phyloP scores from a whole-genome alignment of 1,284 basidiomycete species.

The Cutaneotrichosporon sp. region DNA sequence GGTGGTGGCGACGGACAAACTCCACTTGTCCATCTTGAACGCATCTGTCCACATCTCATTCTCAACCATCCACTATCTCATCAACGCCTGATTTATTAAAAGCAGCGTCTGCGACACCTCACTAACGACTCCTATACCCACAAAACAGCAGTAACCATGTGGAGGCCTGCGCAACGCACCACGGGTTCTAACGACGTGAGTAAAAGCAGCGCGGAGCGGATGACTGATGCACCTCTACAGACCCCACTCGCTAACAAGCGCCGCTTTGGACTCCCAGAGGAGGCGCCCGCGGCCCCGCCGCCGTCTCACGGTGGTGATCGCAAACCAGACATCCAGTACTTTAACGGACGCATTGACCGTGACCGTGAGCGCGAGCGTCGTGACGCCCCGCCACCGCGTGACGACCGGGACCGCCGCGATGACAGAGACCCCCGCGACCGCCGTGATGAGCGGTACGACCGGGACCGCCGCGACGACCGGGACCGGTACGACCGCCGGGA shows the following conservation, averaged over 20 bases:
- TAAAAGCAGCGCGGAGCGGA: too few relatives aligned
- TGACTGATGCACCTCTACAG: slow-evolving; percentile 26
- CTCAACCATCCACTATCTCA: neutral
- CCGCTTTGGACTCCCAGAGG: slow-evolving; percentile 72
- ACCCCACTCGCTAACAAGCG: slow-evolving; percentile 63
- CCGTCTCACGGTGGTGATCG: slow-evolving; percentile 41
- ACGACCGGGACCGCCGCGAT: slow-evolving; percentile 23
- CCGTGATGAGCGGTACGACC: slow-evolving; percentile 12
- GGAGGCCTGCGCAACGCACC: slow-evolving; percentile 66
- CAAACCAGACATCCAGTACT: slow-evolving; percentile 42
- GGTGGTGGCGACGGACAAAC: too few relatives aligned
- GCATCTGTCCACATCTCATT: neutral
- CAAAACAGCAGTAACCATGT: slow-evolving; percentile 55
- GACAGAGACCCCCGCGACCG: slow-evolving; percentile 15
- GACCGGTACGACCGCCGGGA: slow-evolving; percentile 19
- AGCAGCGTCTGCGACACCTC: neutral
- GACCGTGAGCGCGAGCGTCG: slow-evolving; percentile 19
- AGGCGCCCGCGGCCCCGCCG: slow-evolving; percentile 52
- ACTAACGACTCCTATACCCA: neutral
- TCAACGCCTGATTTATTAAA: neutral
- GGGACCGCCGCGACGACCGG: slow-evolving; percentile 20
- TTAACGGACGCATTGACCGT: slow-evolving; percentile 43
- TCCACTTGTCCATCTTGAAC: too few relatives aligned
- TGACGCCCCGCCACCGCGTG: slow-evolving; percentile 6
- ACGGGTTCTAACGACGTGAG: slow-evolving; percentile 51